Evolutionary conservation across 192 early-diverging fungal genomes (phyloP).

Genomic region (Obelidium mucronatum): DNA sequence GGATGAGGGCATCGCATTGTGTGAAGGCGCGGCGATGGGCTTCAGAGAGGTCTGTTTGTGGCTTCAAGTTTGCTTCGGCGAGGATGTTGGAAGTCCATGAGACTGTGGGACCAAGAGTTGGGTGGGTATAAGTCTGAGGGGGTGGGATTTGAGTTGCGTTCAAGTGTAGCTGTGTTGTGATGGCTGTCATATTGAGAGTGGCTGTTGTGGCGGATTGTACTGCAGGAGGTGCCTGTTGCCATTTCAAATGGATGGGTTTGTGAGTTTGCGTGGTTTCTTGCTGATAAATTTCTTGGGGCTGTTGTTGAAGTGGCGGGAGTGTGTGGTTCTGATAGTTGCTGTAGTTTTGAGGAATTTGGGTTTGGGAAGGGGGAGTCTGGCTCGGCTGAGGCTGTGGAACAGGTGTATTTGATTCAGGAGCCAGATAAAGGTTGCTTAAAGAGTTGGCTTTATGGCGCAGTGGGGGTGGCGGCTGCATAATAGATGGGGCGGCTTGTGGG

Average conservation of each 20-base stretch:
- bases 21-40: constrained; percentile 22
- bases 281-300: neutral
- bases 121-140: constrained; percentile 20
- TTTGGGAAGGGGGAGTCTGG: too few species aligned
- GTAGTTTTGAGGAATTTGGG: neutral
- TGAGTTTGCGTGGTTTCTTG: neutral
- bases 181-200: constrained; percentile 26
- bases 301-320: neutral
- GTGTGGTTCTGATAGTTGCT: too few species aligned
- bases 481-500: neutral
- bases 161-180: constrained; percentile 32
- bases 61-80: neutral
- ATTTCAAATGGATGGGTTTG: too few species aligned
- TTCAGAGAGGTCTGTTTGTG: constrained; percentile 8
- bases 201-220: neutral
- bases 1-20: constrained; percentile 17
- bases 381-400: neutral
- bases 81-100: constrained; percentile 26
- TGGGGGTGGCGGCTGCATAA: neutral
- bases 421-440: neutral
- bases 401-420: too few species aligned
- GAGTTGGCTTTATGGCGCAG: neutral
- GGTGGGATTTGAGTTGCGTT: constrained; percentile 31
- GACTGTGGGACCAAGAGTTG: constrained; percentile 8
- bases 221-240: neutral